phyloP scores from a whole-genome alignment of 345 rosid genomes.

The Acer yangbiense region DNA sequence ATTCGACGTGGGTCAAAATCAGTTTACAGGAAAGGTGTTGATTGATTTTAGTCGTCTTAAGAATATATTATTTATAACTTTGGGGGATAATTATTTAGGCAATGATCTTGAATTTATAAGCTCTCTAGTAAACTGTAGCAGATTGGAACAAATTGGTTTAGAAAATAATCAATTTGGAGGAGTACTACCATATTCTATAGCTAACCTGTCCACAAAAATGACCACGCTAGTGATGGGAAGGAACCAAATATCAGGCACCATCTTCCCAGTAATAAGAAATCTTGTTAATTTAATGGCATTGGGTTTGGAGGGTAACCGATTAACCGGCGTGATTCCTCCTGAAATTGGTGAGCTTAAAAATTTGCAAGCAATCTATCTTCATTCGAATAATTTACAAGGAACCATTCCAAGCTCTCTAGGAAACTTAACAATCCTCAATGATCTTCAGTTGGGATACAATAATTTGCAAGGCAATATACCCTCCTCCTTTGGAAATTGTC shows the following conservation, averaged over 20 bases:
- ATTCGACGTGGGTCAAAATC: background rate
- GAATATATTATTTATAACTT: background rate
- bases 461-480: slow-evolving; percentile 15
- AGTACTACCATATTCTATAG: slow-evolving; percentile 13
- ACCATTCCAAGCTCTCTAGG: slow-evolving; percentile 20
- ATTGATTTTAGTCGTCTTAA: background rate
- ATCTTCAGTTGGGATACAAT: slow-evolving; percentile 6
- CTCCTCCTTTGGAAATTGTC: slow-evolving; percentile 12
- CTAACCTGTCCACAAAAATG: slow-evolving; percentile 8
- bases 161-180: background rate
- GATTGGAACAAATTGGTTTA: background rate
- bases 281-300: background rate
- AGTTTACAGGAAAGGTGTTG: background rate
- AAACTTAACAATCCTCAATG: background rate
- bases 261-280: slow-evolving; percentile 26
- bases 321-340: slow-evolving; percentile 12
- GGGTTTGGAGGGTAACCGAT: background rate
- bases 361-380: background rate
- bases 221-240: background rate
- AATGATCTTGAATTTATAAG: background rate
- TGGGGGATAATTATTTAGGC: background rate
- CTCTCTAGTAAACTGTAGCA: background rate
- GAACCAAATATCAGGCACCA: slow-evolving; percentile 22
- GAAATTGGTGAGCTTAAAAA: slow-evolving; percentile 18
- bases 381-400: slow-evolving; percentile 2